phyloP scores from a whole-genome alignment of 2,329 filamentous ascomycete genomes.

The Metarhizium rileyi region DNA sequence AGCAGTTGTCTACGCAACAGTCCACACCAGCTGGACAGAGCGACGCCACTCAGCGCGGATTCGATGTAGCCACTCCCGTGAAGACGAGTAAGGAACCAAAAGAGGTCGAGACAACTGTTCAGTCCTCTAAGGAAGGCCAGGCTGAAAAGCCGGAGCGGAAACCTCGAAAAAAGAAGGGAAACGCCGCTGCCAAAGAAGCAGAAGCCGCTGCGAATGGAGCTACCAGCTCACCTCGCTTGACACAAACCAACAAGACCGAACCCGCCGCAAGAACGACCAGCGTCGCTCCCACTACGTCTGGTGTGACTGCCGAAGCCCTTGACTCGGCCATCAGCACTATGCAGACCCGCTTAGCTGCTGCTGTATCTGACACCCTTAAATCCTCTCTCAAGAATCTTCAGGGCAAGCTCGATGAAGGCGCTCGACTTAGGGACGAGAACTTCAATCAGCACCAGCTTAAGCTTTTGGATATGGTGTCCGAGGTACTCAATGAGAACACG shows the following conservation, averaged over 20 bases:
- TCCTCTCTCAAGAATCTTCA: constrained; percentile 53
- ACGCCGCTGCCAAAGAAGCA: constrained; percentile 24
- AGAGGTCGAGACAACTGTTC: constrained; percentile 35
- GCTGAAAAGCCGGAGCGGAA: constrained; percentile 54
- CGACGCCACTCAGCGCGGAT: constrained; percentile 20
- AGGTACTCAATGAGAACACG: constrained; percentile 52
- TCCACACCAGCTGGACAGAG: constrained; percentile 13
- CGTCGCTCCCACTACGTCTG: constrained; percentile 13
- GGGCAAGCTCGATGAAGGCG: constrained; percentile 56
- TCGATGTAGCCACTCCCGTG: constrained; percentile 22
- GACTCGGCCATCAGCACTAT: constrained; percentile 45
- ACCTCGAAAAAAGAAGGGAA: constrained; percentile 58
- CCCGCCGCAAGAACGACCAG: constrained; percentile 19
- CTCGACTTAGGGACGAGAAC: constrained; percentile 37
- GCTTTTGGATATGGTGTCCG: constrained; percentile 47
- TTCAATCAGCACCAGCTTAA: constrained; percentile 44
- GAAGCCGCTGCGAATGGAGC: constrained; percentile 38
- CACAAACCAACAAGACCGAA: constrained; percentile 16
- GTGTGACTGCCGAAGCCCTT: constrained; percentile 35
- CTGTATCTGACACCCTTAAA: constrained; percentile 41
- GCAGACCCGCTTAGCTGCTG: constrained; percentile 39
- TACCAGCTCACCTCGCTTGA: constrained; percentile 23
- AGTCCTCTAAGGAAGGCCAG: constrained; percentile 27
- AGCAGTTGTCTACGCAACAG: constrained; percentile 23
- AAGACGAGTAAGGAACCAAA: constrained; percentile 36